Evolutionary conservation across 2,329 filamentous ascomycete genomes (phyloP).

Genomic region (Exophiala sp.): DNA sequence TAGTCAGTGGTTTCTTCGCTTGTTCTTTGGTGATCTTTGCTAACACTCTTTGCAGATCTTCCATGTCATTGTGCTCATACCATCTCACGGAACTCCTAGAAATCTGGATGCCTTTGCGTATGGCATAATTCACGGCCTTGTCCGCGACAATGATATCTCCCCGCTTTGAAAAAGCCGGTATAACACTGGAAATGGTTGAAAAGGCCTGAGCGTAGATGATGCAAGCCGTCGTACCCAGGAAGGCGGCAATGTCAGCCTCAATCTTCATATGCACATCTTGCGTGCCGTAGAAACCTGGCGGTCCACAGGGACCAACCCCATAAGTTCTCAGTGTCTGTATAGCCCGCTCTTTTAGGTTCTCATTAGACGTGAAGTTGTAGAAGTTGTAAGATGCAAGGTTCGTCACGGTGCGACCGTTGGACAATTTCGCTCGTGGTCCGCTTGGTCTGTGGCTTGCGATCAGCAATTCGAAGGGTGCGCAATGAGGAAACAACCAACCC

Average conservation of each 20-base stretch:
- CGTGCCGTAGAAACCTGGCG: slow-evolving; percentile 96
- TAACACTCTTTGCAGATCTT: slow-evolving; percentile 82
- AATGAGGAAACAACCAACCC: slow-evolving; percentile 59
- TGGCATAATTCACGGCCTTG: slow-evolving; percentile 86
- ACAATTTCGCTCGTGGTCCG: slow-evolving; percentile 83
- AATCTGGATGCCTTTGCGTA: slow-evolving; percentile 90
- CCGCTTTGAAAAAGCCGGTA: slow-evolving; percentile 93
- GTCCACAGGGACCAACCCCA: slow-evolving; percentile 92
- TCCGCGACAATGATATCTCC: slow-evolving; percentile 97
- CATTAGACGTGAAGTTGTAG: slow-evolving; percentile 94
- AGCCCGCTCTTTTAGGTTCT: slow-evolving; percentile 89
- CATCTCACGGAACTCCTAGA: slow-evolving; percentile 86
- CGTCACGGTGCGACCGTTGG: slow-evolving; percentile 82
- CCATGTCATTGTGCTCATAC: slow-evolving; percentile 96
- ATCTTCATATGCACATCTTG: slow-evolving; percentile 98
- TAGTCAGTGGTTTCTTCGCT: slow-evolving; percentile 79
- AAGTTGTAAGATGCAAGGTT: slow-evolving; percentile 97
- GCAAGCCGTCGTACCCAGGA: slow-evolving; percentile 79
- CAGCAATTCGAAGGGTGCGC: slow-evolving; percentile 1
- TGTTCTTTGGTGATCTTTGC: slow-evolving; percentile 84
- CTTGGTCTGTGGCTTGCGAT: slow-evolving; percentile 60
- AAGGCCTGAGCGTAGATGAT: slow-evolving; percentile 97
- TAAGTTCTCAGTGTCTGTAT: slow-evolving; percentile 92
- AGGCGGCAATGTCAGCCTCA: slow-evolving; percentile 87
- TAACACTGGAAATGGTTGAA: slow-evolving; percentile 93